phyloP scores from a whole-genome alignment of 2,329 filamentous ascomycete species.

The Orbilia blumenaviensis region DNA sequence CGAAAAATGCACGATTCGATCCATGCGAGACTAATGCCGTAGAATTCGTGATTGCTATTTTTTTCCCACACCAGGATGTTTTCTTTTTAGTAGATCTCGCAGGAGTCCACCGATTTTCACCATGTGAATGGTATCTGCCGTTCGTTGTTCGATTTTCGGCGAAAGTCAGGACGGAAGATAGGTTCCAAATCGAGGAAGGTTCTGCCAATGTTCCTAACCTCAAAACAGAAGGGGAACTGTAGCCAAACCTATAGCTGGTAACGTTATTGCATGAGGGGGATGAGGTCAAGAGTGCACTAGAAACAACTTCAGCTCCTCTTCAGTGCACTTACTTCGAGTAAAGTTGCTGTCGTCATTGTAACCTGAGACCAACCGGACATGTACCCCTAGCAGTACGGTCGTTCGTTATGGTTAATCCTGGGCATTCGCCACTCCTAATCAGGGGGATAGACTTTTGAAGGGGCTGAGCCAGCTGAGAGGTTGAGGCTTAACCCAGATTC shows the following conservation, averaged over 20 bases:
- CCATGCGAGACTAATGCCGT: slow-evolving; percentile 17
- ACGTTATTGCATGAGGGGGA: slow-evolving; percentile 52
- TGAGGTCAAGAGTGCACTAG: slow-evolving; percentile 27
- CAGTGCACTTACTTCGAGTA: slow-evolving; percentile 8
- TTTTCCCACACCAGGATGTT: not conserved
- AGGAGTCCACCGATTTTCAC: slow-evolving; percentile 42
- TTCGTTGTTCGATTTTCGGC: slow-evolving; percentile 23
- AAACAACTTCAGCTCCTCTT: slow-evolving; percentile 45
- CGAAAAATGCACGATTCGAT: slow-evolving; percentile 17
- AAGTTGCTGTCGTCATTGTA: slow-evolving; percentile 46
- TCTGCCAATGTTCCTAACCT: slow-evolving; percentile 4
- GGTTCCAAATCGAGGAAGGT: slow-evolving; percentile 24
- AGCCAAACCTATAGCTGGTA: slow-evolving; percentile 46
- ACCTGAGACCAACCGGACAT: slow-evolving; percentile 31
- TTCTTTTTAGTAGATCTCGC: slow-evolving; percentile 42
- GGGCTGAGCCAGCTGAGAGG: slow-evolving; percentile 53
- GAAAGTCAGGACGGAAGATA: slow-evolving; percentile 17
- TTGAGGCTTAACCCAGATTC: slow-evolving; percentile 51
- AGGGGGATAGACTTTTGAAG: slow-evolving; percentile 24
- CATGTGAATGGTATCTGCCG: slow-evolving; percentile 31
- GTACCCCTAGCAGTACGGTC: slow-evolving; percentile 16
- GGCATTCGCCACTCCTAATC: slow-evolving; percentile 44
- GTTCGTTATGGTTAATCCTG: slow-evolving; percentile 6
- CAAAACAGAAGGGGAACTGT: slow-evolving; percentile 24
- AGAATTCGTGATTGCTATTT: slow-evolving; percentile 14